Base-by-base conservation (phyloP, 106 monocot species). In the Apostasia ramifera region DNA sequence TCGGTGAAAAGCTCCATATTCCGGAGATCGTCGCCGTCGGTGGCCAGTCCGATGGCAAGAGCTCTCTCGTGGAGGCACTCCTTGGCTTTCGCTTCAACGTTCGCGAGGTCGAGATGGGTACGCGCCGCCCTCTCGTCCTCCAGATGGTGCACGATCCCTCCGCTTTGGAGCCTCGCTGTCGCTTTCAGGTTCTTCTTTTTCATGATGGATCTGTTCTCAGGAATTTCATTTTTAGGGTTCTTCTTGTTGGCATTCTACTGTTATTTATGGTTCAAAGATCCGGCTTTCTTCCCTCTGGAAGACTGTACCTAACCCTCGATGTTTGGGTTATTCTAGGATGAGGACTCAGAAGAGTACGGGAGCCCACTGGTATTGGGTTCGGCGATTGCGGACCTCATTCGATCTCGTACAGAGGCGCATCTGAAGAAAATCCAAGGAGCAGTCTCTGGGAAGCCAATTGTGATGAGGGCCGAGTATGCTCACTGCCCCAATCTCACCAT, bases 91-190 rank as follows among this genome's bases (percentile, higher is more conserved):
- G 98, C 7, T 99, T 99, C 83, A 99, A 99, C 63, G 87, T 99
- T 67, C 79, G 93, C 8, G 93, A 98, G 84, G 97, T 98, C 52
- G 97, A 99, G 80, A 99, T 99, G 98, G 98, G 98, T 26, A 99
- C 98, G 2, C 76, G 98, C 5, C 70, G 98, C 14, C 98, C 98
- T 12, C 98, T 99, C 69, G 88, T 99, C 1, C 88, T 99, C 44
- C 98, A 99, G 81, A 99, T 99, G 98, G 82, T 99, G 57, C 93
- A 99, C 61, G 93, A 99, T 62, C 80, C 93, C 47, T 66, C 87
- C 38, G 87, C 90, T 43, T 80, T 90, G 53, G 93, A 99, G 4
- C 98, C 98, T 6, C 63, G 90, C 1, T 99, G 93, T 67, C 85
- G 93, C 41, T 99, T 99, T 71, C 98, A 99, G 98, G 98, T 92